Base-by-base conservation (phyloP, 2,329 filamentous ascomycete species). In the Chaetomium globosum region DNA sequence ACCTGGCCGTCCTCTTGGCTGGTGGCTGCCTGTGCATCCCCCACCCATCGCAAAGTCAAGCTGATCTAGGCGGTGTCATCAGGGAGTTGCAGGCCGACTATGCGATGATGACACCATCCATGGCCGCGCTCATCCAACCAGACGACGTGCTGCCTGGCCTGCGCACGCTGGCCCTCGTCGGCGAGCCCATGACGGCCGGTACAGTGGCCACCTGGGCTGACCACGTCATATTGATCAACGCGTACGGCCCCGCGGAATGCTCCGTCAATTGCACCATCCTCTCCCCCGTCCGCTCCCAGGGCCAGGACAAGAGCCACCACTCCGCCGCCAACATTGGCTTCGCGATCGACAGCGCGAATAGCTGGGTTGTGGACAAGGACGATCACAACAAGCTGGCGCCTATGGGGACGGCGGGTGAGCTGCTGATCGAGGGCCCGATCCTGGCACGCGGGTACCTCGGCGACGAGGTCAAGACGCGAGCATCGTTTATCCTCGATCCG, bases 381-480 rank as follows among this genome's bases (percentile, higher is more conserved):
- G 26, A 53, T 53, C 51, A 53, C 51, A 9, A 53, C 51, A 28
- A 30, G 23, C 51, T 53, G 16, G 51, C 26, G 51, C 51, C 51
- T 53, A 31, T 53, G 21, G 51, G 51, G 4, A 30, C 51, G 23
- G 51, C 9, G 7, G 51, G 51, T 30, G 51, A 53, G 28, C 51
- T 53, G 51, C 51, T 53, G 51, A 13, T 53, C 13, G 51, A 53
- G 51, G 51, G 51, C 21, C 51, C 51, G 21, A 53, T 53, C 26
- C 26, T 53, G 51, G 51, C 51, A 10, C 51, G 51, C 13, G 51
- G 51, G 26, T 53, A 53, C 51, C 21, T 53, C 51, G 23, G 1
- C 51, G 26, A 53, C 51, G 51, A 53, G 8, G 16, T 10, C 21
- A 53, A 31, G 5, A 53, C 51, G 51, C 21, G 13, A 28, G 26